Evolutionary conservation across 495 filamentous ascomycete species (phyloP), one percentile per base, ranked within the genome.

Genomic region (Polyplosphaeria fusca): DNA sequence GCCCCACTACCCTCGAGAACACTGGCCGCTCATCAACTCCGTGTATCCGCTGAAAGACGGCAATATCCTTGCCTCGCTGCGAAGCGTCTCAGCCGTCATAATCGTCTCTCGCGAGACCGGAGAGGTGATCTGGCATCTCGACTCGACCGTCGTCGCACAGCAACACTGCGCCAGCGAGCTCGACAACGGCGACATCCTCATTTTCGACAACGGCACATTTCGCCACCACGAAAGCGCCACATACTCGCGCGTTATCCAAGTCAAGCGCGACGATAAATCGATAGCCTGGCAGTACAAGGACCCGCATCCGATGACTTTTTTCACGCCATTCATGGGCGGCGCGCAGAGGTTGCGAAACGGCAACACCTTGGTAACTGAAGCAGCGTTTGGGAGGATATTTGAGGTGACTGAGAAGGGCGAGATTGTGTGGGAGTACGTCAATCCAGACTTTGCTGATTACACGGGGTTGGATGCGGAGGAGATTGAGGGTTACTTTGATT

Each of bases 281-380:
- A 65, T 77, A 5, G 67, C 70, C 13, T 78, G 76, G 76, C 68
- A 78, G 51, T 78, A 76, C 30, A 62, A 60, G 14, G 76, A 78
- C 58, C 60, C 57, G 0, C 70, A 71, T n/a, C 70, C 69, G 12
- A 57, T 77, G 20, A 70, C 70, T 1, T 75, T 78, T 54, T 76
- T 78, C 59, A 76, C 74, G 3, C 74, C 74, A 11, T 77, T 77
- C 43, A 78, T 78, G 76, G 74, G 76, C n/a, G 69, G 69, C 25
- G 76, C 74, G 5, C 74, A 76, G 59, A 58, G 66, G 20, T 48
- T 77, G 20, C 25, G 7, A 4, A 71, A 70, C 52, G 74, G 72
- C 28, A 78, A 77, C 49, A 70, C 72, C 0, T 40, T 78, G 28
- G 32, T 78, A 11, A 76, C 71, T 16, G 76, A 78, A 57, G 72